phyloP scores from a whole-genome alignment of 345 rosid genomes.

The Eutrema heterophyllum region DNA sequence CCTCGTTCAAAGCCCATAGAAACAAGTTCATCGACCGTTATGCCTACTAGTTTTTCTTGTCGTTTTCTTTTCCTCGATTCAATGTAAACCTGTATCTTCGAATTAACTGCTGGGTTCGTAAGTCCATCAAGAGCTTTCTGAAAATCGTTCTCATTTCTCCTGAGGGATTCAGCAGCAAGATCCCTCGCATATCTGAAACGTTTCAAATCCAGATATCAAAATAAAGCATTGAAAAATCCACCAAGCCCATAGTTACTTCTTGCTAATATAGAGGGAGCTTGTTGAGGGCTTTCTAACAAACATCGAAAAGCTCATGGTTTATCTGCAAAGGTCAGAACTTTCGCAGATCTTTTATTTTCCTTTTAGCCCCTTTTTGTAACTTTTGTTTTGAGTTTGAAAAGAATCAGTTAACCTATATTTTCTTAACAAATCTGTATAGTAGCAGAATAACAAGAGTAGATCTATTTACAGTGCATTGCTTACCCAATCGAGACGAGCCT shows the following conservation, averaged over 20 bases:
- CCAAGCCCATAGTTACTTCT: not conserved
- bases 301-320: not conserved
- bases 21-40: constrained; percentile 53
- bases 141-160: constrained; percentile 82
- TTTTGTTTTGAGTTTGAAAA: not conserved
- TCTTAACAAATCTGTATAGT: not conserved
- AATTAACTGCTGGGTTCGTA: constrained; percentile 65
- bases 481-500: constrained; percentile 73
- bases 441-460: not conserved
- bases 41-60: constrained; percentile 30
- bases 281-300: not conserved
- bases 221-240: not conserved
- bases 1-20: constrained; percentile 90
- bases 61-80: constrained; percentile 76
- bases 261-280: not conserved
- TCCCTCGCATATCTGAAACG: constrained; percentile 61
- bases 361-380: not conserved
- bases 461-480: constrained; percentile 14
- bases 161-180: constrained; percentile 86
- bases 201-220: not conserved
- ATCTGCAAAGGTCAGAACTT: not conserved
- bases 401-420: not conserved
- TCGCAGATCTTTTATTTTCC: not conserved
- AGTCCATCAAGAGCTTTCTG: constrained; percentile 83
- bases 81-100: constrained; percentile 59